A percentile compares a stretch with the other conserved stretches of the same genome.
Evolutionary conservation across 805 yeast species (phyloP).

Genomic region (Wickerhamiella azymoides): DNA sequence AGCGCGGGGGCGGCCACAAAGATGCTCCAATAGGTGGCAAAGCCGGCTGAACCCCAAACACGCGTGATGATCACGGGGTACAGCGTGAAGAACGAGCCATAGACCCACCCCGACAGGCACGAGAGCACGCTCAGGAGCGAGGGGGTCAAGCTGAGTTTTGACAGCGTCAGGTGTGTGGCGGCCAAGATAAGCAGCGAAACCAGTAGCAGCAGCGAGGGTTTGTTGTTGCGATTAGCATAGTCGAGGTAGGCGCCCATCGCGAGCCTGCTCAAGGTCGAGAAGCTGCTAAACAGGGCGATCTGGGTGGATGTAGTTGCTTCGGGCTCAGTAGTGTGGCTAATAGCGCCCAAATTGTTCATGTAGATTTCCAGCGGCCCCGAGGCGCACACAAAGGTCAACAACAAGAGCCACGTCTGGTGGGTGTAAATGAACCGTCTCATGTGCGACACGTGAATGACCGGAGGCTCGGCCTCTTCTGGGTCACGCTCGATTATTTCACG

Average conservation of each 20-base stretch:
- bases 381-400: constrained; percentile 47
- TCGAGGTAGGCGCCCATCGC: constrained; percentile 59
- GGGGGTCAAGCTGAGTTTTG: constrained; percentile 15
- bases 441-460: constrained; percentile 15
- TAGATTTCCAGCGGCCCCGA: constrained; percentile 80
- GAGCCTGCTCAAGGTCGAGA: constrained; percentile 60
- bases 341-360: constrained; percentile 68
- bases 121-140: constrained; percentile 25
- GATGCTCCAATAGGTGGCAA: constrained; percentile 89
- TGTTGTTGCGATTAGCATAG: constrained; percentile 27
- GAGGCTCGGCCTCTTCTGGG: constrained; percentile 16
- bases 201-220: constrained; percentile 22
- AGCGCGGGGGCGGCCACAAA: constrained; percentile 81
- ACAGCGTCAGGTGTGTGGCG: constrained; percentile 26
- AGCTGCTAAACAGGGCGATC: constrained; percentile 47
- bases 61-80: constrained; percentile 74
- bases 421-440: constrained; percentile 18
- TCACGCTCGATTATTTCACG: constrained; percentile 19
- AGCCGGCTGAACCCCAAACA: constrained; percentile 75
- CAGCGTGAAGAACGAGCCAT: constrained; percentile 76
- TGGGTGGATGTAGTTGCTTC: constrained; percentile 22
- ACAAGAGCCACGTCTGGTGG: constrained; percentile 38
- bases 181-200: constrained; percentile 26
- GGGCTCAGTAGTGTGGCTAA: constrained; percentile 33
- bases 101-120: constrained; percentile 48